phyloP scores from a whole-genome alignment of 495 filamentous ascomycete species.

The Cercophora scortea region DNA sequence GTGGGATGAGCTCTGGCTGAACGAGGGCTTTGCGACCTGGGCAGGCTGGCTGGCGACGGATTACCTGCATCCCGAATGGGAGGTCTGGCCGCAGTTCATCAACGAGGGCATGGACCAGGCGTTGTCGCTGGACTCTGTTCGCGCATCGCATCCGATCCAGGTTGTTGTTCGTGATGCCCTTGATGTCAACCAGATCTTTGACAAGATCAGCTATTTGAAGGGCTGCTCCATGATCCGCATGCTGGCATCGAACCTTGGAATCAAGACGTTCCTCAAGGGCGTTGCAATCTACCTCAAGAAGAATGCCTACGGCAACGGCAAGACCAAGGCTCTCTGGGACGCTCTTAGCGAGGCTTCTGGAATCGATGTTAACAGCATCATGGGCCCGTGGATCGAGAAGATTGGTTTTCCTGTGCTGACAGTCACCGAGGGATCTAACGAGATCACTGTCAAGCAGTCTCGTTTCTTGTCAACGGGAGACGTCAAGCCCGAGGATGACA shows the following conservation, averaged over 20 bases:
- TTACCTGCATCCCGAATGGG: constrained; percentile 88
- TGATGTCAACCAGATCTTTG: constrained; percentile 94
- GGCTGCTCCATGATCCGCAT: constrained; percentile 93
- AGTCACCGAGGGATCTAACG: constrained; percentile 70
- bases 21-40: constrained; percentile 97
- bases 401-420: constrained; percentile 91
- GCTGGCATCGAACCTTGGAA: constrained; percentile 79
- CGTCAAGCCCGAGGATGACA: constrained; percentile 72
- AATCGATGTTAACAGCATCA: constrained; percentile 77
- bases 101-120: constrained; percentile 88
- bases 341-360: constrained; percentile 85
- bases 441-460: constrained; percentile 73
- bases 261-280: constrained; percentile 78
- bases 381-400: constrained; percentile 89
- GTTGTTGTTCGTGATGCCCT: constrained; percentile 83
- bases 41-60: constrained; percentile 92
- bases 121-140: constrained; percentile 78
- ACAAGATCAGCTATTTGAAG: constrained; percentile 91
- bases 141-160: constrained; percentile 89
- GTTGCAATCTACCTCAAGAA: constrained; percentile 82
- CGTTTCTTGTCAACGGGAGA: constrained; percentile 90
- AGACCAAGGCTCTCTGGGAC: constrained; percentile 84
- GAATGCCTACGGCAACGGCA: constrained; percentile 89
- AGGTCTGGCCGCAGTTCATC: constrained; percentile 93
- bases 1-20: constrained; percentile 97